Percentiles rank a stretch among this genome's conserved stretches.
Evolutionary conservation across 805 yeast genomes (phyloP).

Genomic region (Cyberlindnera mississippiensis): DNA sequence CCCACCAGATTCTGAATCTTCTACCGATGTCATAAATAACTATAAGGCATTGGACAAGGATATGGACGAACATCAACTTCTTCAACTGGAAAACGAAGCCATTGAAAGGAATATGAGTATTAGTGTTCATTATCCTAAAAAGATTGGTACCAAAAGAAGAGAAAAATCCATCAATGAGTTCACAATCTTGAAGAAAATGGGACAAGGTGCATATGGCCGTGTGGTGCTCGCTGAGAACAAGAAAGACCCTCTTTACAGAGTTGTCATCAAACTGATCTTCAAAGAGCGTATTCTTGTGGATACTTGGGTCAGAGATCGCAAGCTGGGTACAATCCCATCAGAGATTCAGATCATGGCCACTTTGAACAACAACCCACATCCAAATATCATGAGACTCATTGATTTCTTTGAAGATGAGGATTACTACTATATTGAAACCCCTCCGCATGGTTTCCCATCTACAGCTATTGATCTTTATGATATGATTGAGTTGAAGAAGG

Average conservation of each 20-base stretch:
- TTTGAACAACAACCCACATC: slow-evolving; percentile 75
- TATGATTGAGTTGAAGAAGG: slow-evolving; percentile 78
- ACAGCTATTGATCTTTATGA: slow-evolving; percentile 94
- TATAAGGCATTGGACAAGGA: slow-evolving; percentile 18
- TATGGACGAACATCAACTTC: slow-evolving; percentile 37
- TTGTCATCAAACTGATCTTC: slow-evolving; percentile 84
- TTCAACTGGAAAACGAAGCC: slow-evolving; percentile 42
- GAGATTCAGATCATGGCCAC: slow-evolving; percentile 91
- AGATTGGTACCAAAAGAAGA: slow-evolving; percentile 65
- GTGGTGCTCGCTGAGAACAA: slow-evolving; percentile 76
- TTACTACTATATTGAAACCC: slow-evolving; percentile 87
- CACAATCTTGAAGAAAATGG: slow-evolving; percentile 68
- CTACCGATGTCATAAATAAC: slow-evolving; percentile 12
- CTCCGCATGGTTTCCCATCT: slow-evolving; percentile 76
- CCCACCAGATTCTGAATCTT: slow-evolving; percentile 7
- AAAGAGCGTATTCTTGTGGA: slow-evolving; percentile 92
- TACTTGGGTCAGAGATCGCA: slow-evolving; percentile 94
- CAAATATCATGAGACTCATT: slow-evolving; percentile 76
- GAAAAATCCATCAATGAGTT: slow-evolving; percentile 72
- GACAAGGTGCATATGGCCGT: slow-evolving; percentile 96
- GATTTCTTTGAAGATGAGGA: slow-evolving; percentile 92
- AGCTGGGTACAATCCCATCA: slow-evolving; percentile 90
- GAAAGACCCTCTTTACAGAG: slow-evolving; percentile 56
- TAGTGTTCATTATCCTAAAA: slow-evolving; percentile 37
- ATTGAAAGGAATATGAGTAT: slow-evolving; percentile 33